Evolutionary conservation across 2,329 filamentous ascomycete species (phyloP), one percentile per base, ranked within the genome.

Genomic region (Fusarium siculi): DNA sequence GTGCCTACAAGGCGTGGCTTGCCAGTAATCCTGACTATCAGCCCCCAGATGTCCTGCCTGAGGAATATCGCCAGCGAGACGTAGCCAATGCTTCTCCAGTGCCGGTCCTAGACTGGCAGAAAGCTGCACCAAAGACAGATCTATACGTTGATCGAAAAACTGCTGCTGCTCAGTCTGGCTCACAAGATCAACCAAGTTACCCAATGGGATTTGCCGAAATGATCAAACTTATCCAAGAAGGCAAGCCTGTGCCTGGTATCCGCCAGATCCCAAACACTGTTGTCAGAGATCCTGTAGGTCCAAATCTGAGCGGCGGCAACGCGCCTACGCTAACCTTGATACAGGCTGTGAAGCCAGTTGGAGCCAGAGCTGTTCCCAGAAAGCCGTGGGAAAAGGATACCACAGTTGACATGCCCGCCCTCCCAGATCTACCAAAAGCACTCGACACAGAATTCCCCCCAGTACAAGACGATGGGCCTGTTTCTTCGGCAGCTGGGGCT

Each of bases 191-290:
- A 50, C 92, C 94, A 42, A 88, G 90, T 2, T 97, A 97, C 77
- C 95, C 95, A 7, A 91, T 91, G 54, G 92, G 91, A 3, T 97
- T 98, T 81, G 92, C 93, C 12, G 91, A 96, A 74, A 94, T 98
- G 70, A 92, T 97, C 62, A 92, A 94, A 77, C 88, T 97, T 61
- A 93, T 98, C 60, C 93, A 93, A 30, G 91, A 90, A 34, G 94
- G 94, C 59, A 91, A 94, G 76, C 92, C 93, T 1, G 92, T 98
- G 47, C 94, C 95, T 3, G 95, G 95, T 2, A 97, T 98, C 78
- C 91, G 91, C 75, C 90, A 97, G 72, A 96, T 98, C 59, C 94
- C 95, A 9, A 89, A 94, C 74, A 96, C 92, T 0, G 85, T 97
- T 9, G 85, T 95, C 25, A 87, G 90, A 60, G 92, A 92, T 9